Evolutionary conservation across 2,329 filamentous ascomycete genomes (phyloP).

Genomic region (Myriosclerotinia scirpicola): DNA sequence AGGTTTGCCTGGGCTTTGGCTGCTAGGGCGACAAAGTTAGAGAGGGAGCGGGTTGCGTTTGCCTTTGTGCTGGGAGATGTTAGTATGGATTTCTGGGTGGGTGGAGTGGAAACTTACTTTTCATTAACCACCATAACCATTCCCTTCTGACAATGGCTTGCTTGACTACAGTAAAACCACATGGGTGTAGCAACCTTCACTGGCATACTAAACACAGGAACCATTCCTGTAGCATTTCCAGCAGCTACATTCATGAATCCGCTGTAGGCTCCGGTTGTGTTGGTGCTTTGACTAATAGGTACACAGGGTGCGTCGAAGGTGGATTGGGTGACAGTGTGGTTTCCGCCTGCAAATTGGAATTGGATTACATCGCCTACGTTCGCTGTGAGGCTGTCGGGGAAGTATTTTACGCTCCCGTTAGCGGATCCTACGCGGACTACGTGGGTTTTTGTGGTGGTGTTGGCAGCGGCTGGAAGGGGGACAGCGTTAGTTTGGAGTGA

Average conservation of each 20-base stretch:
- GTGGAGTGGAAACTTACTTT: conserved; percentile 48
- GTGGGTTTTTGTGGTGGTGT: conserved; percentile 46
- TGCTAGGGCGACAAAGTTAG: conserved; percentile 43
- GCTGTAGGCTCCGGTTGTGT: conserved; percentile 60
- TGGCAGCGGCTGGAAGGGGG: conserved; percentile 12
- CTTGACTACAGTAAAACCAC: conserved; percentile 79
- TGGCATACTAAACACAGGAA: conserved; percentile 69
- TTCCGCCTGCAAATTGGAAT: conserved; percentile 66
- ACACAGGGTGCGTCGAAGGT: conserved; percentile 70
- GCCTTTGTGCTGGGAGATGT: conserved; percentile 38
- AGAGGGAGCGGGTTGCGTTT: conserved; percentile 54
- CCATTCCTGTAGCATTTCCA: conserved; percentile 47
- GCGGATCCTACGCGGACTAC: conserved; percentile 62
- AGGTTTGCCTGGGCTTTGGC: conserved; percentile 44
- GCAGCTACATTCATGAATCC: conserved; percentile 66
- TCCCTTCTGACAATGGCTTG: conserved; percentile 64
- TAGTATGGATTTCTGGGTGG: neutral
- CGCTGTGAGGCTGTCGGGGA: conserved; percentile 64
- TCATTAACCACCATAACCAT: conserved; percentile 49
- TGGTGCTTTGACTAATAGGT: conserved; percentile 54
- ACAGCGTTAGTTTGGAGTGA: neutral
- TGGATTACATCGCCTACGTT: conserved; percentile 62
- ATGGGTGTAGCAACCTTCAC: conserved; percentile 69
- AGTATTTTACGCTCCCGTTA: conserved; percentile 56
- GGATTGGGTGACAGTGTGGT: conserved; percentile 80